Base-by-base conservation (phyloP, 129 eudicot species). In the Escallonia herrerae region DNA sequence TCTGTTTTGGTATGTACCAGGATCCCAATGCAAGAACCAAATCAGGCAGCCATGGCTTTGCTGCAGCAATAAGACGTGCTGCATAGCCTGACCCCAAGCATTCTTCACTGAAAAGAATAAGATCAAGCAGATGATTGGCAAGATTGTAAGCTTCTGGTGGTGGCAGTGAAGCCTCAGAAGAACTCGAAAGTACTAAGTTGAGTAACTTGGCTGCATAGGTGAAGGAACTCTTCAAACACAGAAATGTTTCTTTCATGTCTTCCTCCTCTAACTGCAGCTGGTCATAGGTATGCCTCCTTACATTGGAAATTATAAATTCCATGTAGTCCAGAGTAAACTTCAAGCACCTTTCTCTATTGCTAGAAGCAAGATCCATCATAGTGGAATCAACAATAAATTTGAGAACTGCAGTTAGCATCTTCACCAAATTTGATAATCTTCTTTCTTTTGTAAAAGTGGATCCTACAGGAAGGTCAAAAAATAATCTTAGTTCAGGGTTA, bases 181-280 rank as follows among this genome's bases (percentile, higher is more conserved):
- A 63, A 41, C 65, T 54, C 59, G 70, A 63, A 22, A 94, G 84
- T 51, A 80, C 68, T 62, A 76, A 14, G 62, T 80, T 84, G 44
- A 94, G 84, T 68, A 89, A 74, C 86, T 89, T 94, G 78, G 97
- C 96, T 54, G 85, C 83, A 55, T 89, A 94, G 42, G 94, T 83
- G 79, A 89, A 83, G n/a, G 99, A 94, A 79, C 90, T 86, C 72
- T 82, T 94, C 42, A 94, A 56, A 73, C 84, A 94, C 6, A 64
- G 51, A 72, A 76, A 68, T n/a, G 75, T 71, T 56, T 89, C 97
- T 79, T 77, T 83, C 64, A 82, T 52, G 55, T 72, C 87, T 40
- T 82, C 87, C 40, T 78, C 90, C 46, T 59, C 65, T 43, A 84
- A 69, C 77, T 77, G 84, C 55, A 77, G 73, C 58, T 60, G 76